Evolutionary conservation across 73 alveolate genomes (phyloP).

Genomic region (Tetrahymena thermophila): DNA sequence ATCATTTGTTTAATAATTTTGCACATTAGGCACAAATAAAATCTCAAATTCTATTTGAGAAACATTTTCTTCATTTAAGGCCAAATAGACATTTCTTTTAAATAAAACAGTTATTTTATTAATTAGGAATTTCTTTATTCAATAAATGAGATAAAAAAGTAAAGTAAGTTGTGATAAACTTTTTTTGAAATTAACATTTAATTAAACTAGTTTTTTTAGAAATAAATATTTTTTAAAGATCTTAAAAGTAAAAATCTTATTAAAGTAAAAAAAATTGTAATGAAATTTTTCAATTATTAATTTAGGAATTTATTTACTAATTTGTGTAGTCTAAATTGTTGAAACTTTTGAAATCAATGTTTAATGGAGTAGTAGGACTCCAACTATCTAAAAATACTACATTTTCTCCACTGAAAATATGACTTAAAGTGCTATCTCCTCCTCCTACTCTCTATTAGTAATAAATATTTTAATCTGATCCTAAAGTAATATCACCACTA

Average conservation of each 20-base stretch:
- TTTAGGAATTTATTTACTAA: neutral
- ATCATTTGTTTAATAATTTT: neutral
- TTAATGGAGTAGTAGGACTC: neutral
- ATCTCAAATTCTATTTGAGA: neutral
- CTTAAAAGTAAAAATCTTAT: too few species aligned
- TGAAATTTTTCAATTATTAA: too few species aligned
- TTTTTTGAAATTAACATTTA: too few species aligned
- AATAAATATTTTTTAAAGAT: too few species aligned
- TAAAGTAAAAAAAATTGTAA: too few species aligned
- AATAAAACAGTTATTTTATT: too few species aligned
- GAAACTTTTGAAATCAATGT: neutral
- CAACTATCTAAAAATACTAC: neutral
- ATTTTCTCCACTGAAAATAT: neutral
- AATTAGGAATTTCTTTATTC: too few species aligned
- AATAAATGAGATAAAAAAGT: too few species aligned
- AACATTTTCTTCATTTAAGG: neutral
- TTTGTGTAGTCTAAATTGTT: neutral
- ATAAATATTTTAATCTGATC: neutral
- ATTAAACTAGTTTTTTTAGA: too few species aligned
- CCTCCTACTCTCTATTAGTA: neutral
- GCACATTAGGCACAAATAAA: neutral
- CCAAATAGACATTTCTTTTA: neutral
- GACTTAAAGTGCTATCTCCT: neutral
- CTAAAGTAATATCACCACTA: neutral
- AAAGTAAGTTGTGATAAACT: too few species aligned